A percentile compares a stretch with the other conserved stretches of the same genome.
Conservation (phyloP, 2,329 filamentous ascomycete species). For the Exophiala dermatitidis region DNA sequence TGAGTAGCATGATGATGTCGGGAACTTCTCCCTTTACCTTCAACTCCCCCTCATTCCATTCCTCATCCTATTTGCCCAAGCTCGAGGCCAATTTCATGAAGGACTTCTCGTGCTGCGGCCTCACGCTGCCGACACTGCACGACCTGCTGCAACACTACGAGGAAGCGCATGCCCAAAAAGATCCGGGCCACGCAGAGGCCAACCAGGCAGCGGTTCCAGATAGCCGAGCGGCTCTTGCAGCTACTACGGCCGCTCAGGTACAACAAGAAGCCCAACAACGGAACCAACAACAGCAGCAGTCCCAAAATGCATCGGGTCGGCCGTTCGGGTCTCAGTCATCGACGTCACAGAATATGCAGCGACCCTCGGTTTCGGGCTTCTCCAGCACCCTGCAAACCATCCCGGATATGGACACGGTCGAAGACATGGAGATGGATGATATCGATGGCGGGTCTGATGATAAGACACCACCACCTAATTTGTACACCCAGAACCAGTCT, state of each 20-base stretch:
- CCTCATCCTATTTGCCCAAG: slow-evolving; percentile 91
- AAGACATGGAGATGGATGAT: slow-evolving; percentile 97
- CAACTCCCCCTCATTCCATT: slow-evolving; percentile 79
- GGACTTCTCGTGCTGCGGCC: slow-evolving; percentile 91
- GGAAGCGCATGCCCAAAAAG: slow-evolving; percentile 76
- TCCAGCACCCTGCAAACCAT: slow-evolving; percentile 30
- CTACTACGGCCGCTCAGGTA: slow-evolving; percentile 38
- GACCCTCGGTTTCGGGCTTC: slow-evolving; percentile 13
- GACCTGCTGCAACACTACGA: slow-evolving; percentile 96
- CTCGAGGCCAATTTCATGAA: slow-evolving; percentile 96
- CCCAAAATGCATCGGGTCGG: slow-evolving; percentile 24
- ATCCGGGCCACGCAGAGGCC: slow-evolving; percentile 45
- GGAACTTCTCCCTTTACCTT: slow-evolving; percentile 89
- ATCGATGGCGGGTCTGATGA: slow-evolving; percentile 39
- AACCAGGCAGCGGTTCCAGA: slow-evolving; percentile 40
- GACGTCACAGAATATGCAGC: slow-evolving; percentile 21
- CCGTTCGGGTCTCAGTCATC: slow-evolving; percentile 25
- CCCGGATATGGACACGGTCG: slow-evolving; percentile 41
- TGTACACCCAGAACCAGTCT: slow-evolving; percentile 52
- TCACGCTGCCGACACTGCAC: slow-evolving; percentile 82
- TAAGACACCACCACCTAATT: slow-evolving; percentile 30
- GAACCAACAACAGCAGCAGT: slow-evolving; percentile 30
- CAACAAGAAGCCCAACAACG: slow-evolving; percentile 46
- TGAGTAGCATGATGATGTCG: slow-evolving; percentile 78
- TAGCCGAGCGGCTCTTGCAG: slow-evolving; percentile 45